Conservation (phyloP, 495 filamentous ascomycete genomes). For the Astrothelium macrocarpum region DNA sequence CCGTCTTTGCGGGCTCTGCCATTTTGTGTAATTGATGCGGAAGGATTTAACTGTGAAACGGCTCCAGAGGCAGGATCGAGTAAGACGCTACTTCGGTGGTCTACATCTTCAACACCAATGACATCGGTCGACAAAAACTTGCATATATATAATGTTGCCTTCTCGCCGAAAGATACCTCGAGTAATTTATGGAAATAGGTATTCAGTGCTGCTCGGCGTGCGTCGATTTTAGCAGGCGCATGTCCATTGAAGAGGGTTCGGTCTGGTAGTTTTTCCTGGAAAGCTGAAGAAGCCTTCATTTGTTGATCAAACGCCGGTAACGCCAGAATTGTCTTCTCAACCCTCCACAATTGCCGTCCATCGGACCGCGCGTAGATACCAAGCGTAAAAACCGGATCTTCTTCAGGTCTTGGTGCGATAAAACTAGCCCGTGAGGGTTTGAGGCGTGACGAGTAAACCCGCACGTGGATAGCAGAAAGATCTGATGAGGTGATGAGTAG, state of each 20-base stretch:
- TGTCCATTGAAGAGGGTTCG: conserved; percentile 81
- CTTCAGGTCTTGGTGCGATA: conserved; percentile 59
- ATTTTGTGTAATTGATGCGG: conserved; percentile 28
- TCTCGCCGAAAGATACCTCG: conserved; percentile 69
- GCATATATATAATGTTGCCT: conserved; percentile 72
- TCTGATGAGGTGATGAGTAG: conserved; percentile 81
- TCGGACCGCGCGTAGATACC: conserved; percentile 71
- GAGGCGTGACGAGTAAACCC: conserved; percentile 84
- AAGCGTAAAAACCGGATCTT: conserved; percentile 89
- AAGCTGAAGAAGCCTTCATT: conserved; percentile 57
- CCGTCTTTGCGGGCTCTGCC: conserved; percentile 70
- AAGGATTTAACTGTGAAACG: conserved; percentile 39
- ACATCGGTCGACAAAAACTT: conserved; percentile 80
- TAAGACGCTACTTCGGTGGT: conserved; percentile 14
- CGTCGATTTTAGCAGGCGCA: conserved; percentile 88
- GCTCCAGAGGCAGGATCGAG: background rate
- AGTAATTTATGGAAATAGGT: conserved; percentile 75
- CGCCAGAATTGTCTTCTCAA: conserved; percentile 81
- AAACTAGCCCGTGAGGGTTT: conserved; percentile 81
- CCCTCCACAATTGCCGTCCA: conserved; percentile 76
- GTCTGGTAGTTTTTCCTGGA: conserved; percentile 69
- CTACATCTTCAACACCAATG: conserved; percentile 62
- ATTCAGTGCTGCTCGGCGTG: conserved; percentile 70
- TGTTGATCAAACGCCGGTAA: conserved; percentile 73
- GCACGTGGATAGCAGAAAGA: conserved; percentile 74